Evolutionary conservation across 495 filamentous ascomycete genomes (phyloP), one percentile per base, ranked within the genome.

Genomic region (Jackrogersella minutella): DNA sequence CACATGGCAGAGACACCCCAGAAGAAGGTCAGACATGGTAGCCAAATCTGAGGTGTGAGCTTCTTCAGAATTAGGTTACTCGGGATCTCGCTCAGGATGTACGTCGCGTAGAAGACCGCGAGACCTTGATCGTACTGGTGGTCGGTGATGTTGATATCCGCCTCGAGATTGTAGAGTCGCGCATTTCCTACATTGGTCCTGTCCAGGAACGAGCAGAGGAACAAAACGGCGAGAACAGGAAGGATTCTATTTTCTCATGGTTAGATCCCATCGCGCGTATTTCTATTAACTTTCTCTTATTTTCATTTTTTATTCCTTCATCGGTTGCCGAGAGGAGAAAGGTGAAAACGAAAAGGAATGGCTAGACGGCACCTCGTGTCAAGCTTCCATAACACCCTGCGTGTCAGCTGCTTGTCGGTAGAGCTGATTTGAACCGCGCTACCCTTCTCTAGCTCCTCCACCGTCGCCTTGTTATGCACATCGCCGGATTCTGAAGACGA

Each of bases 21-120:
- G 7, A 76, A 64, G 17, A 86, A 68, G 56, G 84, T 83, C 41
- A 87, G 76, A 28, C 79, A 77, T 8, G 87, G 82, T 41, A 88
- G 71, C 85, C 85, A 88, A 47, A 86, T 69, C 24, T 75, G 86
- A 6, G 90, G 90, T 0, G 82, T 79, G 8, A 91, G 72, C 51
- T 82, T 84, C 76, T 97, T 97, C 34, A 97, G 85, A 21, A 97
- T 78, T 36, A 97, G 71, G 71, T 97, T 97, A 37, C 91, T 94
- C 40, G 92, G 76, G 0, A 93, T 88, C 79, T 97, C 93, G 69
- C 90, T 80, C 44, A 57, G 65, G 66, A 85, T 83, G 73, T 87
- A 87, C 0, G 82, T 82, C 5, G 81, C 82, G 66, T 85, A 87
- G 66, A 84, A 87, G 16, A 84, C 81, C 16, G 81, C 79, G 57